A percentile compares a stretch with the other conserved stretches of the same genome.
These are phyloP conservation scores for Botrytis squamosa DNA, from an alignment of 2,329 filamentous ascomycete species.

Conservation along the genomic window DNA sequence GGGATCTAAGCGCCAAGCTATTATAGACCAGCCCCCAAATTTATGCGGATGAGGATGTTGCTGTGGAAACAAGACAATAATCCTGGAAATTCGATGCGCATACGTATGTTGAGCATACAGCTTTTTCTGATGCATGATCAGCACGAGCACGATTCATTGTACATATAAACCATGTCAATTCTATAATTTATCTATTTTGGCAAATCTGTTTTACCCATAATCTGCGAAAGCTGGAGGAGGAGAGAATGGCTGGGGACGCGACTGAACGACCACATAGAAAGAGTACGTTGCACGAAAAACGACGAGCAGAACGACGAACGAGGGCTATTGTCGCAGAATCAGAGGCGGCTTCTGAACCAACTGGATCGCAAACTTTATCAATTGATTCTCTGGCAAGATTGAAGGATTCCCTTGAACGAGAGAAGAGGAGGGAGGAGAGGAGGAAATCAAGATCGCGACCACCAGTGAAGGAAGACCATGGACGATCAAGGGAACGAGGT, in stretches of 20 bases:
- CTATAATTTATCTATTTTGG: neutral
- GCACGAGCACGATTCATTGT: slow-evolving; percentile 7
- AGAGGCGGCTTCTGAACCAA: slow-evolving; percentile 29
- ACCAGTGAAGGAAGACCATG: slow-evolving; percentile 66
- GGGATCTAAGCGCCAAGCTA: neutral
- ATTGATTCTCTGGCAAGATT: slow-evolving; percentile 37
- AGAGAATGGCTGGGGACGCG: slow-evolving; percentile 22
- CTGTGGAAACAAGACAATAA: slow-evolving; percentile 9
- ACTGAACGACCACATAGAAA: slow-evolving; percentile 15
- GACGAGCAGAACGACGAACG: slow-evolving; percentile 24
- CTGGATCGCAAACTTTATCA: slow-evolving; percentile 36
- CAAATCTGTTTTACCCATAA: neutral
- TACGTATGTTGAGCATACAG: neutral
- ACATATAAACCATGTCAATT: slow-evolving; percentile 12
- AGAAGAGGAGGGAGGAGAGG: slow-evolving; percentile 26
- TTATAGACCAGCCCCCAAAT: slow-evolving; percentile 5
- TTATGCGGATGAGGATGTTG: slow-evolving; percentile 13
- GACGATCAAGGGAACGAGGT: slow-evolving; percentile 60
- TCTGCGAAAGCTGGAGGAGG: slow-evolving; percentile 11
- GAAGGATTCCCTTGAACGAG: slow-evolving; percentile 35
- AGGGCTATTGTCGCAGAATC: slow-evolving; percentile 29
- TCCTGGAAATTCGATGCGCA: slow-evolving; percentile 5
- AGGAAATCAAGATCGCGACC: slow-evolving; percentile 47
- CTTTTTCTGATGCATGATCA: slow-evolving; percentile 3
- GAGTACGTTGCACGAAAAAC: slow-evolving; percentile 18